Evolutionary conservation across 2,329 filamentous ascomycete genomes (phyloP).

Genomic region (Alternaria ventricosa): DNA sequence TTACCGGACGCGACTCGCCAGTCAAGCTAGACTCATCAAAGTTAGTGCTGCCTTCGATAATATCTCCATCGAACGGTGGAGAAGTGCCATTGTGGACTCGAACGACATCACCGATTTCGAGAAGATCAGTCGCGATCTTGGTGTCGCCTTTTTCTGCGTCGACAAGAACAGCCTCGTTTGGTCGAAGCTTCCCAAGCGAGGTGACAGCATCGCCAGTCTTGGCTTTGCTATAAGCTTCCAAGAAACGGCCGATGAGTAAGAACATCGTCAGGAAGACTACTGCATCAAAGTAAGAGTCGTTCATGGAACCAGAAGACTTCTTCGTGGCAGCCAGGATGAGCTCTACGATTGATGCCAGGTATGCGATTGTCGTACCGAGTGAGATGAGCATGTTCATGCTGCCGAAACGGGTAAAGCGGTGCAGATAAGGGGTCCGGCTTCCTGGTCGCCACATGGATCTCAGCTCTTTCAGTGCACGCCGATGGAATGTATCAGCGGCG

Average conservation of each 20-base stretch:
- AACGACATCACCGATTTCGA: constrained; percentile 65
- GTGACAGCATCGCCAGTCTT: constrained; percentile 87
- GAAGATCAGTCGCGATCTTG: constrained; percentile 68
- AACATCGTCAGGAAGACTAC: constrained; percentile 93
- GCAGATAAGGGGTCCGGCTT: constrained; percentile 74
- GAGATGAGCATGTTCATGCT: constrained; percentile 97
- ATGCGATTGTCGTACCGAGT: constrained; percentile 85
- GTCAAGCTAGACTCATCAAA: constrained; percentile 95
- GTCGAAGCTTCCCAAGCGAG: constrained; percentile 77
- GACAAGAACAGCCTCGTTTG: constrained; percentile 76
- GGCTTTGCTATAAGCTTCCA: constrained; percentile 90
- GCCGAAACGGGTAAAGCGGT: constrained; percentile 88
- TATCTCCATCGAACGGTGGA: constrained; percentile 79
- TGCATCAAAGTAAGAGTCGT: constrained; percentile 79
- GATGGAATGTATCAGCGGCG: constrained; percentile 84
- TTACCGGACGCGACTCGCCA: constrained; percentile 73
- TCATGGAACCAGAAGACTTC: constrained; percentile 41
- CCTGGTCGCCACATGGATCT: constrained; percentile 76
- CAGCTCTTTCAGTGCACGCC: constrained; percentile 79
- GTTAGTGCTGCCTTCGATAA: constrained; percentile 63
- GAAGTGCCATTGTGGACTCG: constrained; percentile 79
- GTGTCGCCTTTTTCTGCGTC: constrained; percentile 50
- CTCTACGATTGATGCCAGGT: constrained; percentile 80
- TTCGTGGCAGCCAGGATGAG: constrained; percentile 65
- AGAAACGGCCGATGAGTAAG: constrained; percentile 73